These are phyloP conservation scores for Penicillium sp. DNA, from an alignment of 2,329 filamentous ascomycete species.

Conservation along the genomic window DNA sequence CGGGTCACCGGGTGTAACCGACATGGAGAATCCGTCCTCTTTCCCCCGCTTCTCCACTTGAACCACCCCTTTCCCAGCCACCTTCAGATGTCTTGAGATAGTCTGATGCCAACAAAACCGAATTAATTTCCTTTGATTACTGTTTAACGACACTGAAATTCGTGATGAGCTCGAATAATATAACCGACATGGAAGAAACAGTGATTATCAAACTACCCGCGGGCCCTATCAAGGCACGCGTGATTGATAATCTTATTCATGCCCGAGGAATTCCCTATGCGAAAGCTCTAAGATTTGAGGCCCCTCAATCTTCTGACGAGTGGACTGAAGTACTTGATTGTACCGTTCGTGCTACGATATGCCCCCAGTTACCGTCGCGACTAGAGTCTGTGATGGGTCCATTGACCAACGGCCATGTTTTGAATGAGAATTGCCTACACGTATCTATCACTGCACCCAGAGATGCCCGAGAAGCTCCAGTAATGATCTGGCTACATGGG, in stretches of 20 bases:
- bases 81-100: not conserved
- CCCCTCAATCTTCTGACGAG: not conserved
- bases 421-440: constrained; percentile 6
- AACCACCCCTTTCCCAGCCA: not conserved
- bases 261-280: constrained; percentile 19
- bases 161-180: not conserved
- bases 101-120: not conserved
- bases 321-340: not conserved
- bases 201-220: not conserved
- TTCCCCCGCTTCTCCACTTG: not conserved
- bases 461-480: constrained; percentile 6
- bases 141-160: too few species aligned
- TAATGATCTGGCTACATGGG: constrained; percentile 20
- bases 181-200: not conserved
- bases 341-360: constrained; percentile 5
- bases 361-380: constrained; percentile 8
- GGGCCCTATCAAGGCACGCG: constrained; percentile 3
- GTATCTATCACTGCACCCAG: not conserved
- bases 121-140: too few species aligned
- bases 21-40: not conserved
- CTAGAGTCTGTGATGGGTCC: constrained; percentile 11
- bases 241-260: not conserved
- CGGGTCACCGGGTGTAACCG: not conserved
- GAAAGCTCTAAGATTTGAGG: constrained; percentile 11
- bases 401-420: constrained; percentile 1